Percentiles rank a stretch among this genome's conserved stretches.
These are phyloP conservation scores for Ramularia endophylla DNA, from an alignment of 2,329 filamentous ascomycete species.

Conservation along the genomic window DNA sequence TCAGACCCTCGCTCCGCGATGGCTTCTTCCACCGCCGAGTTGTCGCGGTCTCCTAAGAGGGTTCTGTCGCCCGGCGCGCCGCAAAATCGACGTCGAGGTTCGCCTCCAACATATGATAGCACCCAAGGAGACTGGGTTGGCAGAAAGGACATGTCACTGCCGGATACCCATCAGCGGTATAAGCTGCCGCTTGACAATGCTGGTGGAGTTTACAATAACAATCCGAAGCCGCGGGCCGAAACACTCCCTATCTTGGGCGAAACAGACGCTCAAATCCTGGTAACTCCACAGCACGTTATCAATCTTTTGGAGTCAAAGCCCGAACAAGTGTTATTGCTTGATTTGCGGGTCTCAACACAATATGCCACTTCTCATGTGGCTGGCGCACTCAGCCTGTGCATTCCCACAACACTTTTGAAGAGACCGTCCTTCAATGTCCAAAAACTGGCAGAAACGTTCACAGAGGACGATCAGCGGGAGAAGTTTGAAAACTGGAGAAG, in stretches of 20 bases:
- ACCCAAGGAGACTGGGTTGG: constrained; percentile 28
- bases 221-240: constrained; percentile 36
- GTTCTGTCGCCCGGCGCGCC: constrained; percentile 42
- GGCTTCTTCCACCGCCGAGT: constrained; percentile 23
- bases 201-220: constrained; percentile 10
- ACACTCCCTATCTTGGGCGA: constrained; percentile 36
- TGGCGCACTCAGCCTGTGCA: constrained; percentile 85
- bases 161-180: constrained; percentile 21
- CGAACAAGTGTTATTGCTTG: constrained; percentile 63
- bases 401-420: constrained; percentile 89
- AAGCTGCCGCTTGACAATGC: constrained; percentile 26
- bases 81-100: constrained; percentile 41
- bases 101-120: constrained; percentile 39
- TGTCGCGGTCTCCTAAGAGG: constrained; percentile 42
- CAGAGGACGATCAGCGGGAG: constrained; percentile 60
- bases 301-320: constrained; percentile 42
- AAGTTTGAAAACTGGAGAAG: constrained; percentile 72
- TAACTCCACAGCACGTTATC: constrained; percentile 44
- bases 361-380: constrained; percentile 68
- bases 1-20: constrained; percentile 18
- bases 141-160: constrained; percentile 22
- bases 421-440: constrained; percentile 82
- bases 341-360: constrained; percentile 80
- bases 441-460: constrained; percentile 83
- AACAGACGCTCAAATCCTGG: constrained; percentile 35